Evolutionary conservation across 2,329 filamentous ascomycete genomes (phyloP), one percentile per base, ranked within the genome.

Genomic region (Cladosporium cucumerinum): DNA sequence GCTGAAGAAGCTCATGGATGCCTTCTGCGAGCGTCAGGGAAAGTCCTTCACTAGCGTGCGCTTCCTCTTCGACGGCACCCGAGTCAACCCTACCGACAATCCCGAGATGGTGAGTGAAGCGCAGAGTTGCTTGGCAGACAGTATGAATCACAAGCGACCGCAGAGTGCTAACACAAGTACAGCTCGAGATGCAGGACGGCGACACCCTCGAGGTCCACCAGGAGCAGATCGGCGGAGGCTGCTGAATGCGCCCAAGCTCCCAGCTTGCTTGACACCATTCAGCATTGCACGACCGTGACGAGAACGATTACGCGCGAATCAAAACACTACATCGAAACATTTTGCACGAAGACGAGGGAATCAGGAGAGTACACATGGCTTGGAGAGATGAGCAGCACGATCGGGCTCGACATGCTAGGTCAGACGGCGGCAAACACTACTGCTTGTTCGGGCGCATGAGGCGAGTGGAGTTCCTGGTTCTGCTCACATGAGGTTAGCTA

Each of bases 171-270:
- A 63, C 28, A 18, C 21, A 57, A 18, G 8, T 5, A 61, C 73
- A 98, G 95, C 89, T 98, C 63, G 95, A 98, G 68, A 99, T 99
- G 95, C 83, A 88, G 70, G 95, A 99, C 72, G 94, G 95, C 39
- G 95, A 99, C 75, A 96, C 92, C 0, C 88, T 99, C 28, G 95
- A 99, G 76, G 95, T 99, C 28, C 94, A 98, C 78, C 95, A 98
- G 78, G 95, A 99, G 78, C 95, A 99, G 81, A 95, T 98, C 67
- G 95, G 95, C 66, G 54, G 54, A 16, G 94, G 93, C 67, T 62
- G 49, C 60, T 62, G 60, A 62, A 48, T 34, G 18, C 21, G 23
- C 28, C 23, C 23, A 54, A 54, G 26, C 51, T 32, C 4, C 25
- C 16, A 21, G 16, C 23, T 46, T 46, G 21, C 59, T 52, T 23